These are phyloP conservation scores for Chalara sp. DNA, from an alignment of 2,329 filamentous ascomycete species.

Conservation along the genomic window DNA sequence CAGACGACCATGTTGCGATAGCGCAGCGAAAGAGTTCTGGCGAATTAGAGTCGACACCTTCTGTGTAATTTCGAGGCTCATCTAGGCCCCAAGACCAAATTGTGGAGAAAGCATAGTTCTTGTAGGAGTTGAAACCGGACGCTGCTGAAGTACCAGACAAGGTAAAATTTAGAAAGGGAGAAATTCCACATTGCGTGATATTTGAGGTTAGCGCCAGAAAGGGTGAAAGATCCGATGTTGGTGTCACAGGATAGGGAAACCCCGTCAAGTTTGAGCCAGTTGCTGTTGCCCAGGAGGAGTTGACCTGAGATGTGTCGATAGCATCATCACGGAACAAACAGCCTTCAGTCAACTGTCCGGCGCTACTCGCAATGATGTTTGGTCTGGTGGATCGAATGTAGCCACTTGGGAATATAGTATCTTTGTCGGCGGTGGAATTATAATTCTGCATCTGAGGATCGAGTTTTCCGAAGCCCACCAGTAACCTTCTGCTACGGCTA, in stretches of 20 bases:
- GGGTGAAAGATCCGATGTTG: slow-evolving; percentile 22
- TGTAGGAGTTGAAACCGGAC: slow-evolving; percentile 39
- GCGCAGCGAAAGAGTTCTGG: slow-evolving; percentile 45
- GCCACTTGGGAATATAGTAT: slow-evolving; percentile 41
- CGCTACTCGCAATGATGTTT: slow-evolving; percentile 27
- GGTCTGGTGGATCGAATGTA: slow-evolving; percentile 34
- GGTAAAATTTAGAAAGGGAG: slow-evolving; percentile 50
- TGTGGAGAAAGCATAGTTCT: slow-evolving; percentile 38
- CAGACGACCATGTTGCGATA: slow-evolving; percentile 36
- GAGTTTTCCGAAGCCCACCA: slow-evolving; percentile 48
- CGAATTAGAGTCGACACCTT: slow-evolving; percentile 20
- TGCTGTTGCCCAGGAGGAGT: slow-evolving; percentile 46
- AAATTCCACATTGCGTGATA: slow-evolving; percentile 51
- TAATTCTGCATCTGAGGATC: slow-evolving; percentile 51
- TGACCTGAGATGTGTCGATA: slow-evolving; percentile 33
- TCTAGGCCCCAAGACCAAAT: slow-evolving; percentile 55
- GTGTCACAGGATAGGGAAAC: slow-evolving; percentile 21
- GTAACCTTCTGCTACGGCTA: slow-evolving; percentile 41
- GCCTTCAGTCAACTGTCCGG: slow-evolving; percentile 38
- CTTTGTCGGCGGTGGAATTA: slow-evolving; percentile 42
- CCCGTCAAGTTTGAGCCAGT: slow-evolving; percentile 19
- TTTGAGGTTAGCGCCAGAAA: slow-evolving; percentile 30
- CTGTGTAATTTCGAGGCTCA: slow-evolving; percentile 44
- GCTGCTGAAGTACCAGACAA: slow-evolving; percentile 45
- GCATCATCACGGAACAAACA: slow-evolving; percentile 45